phyloP scores from a whole-genome alignment of 2,329 filamentous ascomycete species.

The Orbilia quercus region DNA sequence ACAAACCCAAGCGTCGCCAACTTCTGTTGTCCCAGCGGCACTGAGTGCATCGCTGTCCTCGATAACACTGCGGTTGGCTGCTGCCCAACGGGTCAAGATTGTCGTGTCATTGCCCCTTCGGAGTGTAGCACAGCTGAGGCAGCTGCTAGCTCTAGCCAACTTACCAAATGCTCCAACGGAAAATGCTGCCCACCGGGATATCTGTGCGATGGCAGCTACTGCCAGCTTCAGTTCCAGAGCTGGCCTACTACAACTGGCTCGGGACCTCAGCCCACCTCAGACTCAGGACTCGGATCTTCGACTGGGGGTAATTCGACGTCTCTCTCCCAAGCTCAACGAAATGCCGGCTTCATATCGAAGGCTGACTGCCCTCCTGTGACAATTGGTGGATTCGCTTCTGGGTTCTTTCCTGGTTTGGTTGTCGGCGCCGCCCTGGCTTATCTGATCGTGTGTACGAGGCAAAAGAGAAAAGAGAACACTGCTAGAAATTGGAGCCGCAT shows the following conservation, averaged over 20 bases:
- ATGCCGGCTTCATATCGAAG: constrained; percentile 48
- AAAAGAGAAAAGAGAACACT: constrained; percentile 21
- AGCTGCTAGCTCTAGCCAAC: neutral
- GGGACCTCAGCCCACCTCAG: constrained; percentile 8
- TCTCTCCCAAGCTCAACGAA: constrained; percentile 38
- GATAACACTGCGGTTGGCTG: constrained; percentile 50
- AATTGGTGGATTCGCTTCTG: constrained; percentile 43
- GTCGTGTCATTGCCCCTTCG: constrained; percentile 37
- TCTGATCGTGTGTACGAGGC: constrained; percentile 20
- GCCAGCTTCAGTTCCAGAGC: constrained; percentile 45
- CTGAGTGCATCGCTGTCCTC: constrained; percentile 42
- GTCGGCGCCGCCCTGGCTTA: constrained; percentile 33
- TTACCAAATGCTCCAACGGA: constrained; percentile 38
- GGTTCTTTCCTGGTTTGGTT: constrained; percentile 40
- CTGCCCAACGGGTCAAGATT: constrained; percentile 51
- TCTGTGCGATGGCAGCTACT: constrained; percentile 42
- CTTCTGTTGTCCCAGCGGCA: constrained; percentile 54
- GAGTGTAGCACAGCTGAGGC: constrained; percentile 25
- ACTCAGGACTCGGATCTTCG: neutral
- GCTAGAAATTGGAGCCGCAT: constrained; percentile 36
- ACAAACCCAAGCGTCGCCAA: constrained; percentile 45
- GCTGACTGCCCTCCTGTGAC: constrained; percentile 35
- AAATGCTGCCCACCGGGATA: constrained; percentile 55
- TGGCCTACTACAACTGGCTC: constrained; percentile 35
- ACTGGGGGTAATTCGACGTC: constrained; percentile 25